Evolutionary conservation across 2,329 filamentous ascomycete species (phyloP).

Genomic region (Davidsoniella eucalypti): DNA sequence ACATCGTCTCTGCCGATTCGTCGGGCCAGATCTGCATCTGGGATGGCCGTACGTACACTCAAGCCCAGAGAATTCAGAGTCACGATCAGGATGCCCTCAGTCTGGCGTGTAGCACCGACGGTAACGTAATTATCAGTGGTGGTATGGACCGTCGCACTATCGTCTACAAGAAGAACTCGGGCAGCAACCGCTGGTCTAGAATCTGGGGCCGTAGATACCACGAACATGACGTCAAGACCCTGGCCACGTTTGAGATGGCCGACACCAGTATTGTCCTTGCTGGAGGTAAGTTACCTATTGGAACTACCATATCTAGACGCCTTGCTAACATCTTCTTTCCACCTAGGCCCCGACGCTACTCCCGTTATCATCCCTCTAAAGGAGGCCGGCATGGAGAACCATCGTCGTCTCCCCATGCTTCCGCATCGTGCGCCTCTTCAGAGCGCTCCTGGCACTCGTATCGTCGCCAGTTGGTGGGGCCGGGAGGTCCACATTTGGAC

Average conservation of each 20-base stretch:
- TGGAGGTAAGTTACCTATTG: conserved; percentile 46
- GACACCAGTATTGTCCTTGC: conserved; percentile 77
- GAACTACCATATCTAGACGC: background rate
- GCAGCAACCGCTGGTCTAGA: conserved; percentile 60
- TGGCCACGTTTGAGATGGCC: conserved; percentile 75
- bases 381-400: conserved; percentile 62
- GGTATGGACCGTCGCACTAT: conserved; percentile 84
- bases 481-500: conserved; percentile 73
- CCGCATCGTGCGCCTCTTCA: conserved; percentile 61
- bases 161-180: conserved; percentile 53
- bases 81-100: conserved; percentile 86
- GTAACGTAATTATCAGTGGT: conserved; percentile 68
- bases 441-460: conserved; percentile 54
- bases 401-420: conserved; percentile 65
- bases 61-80: conserved; percentile 68
- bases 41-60: conserved; percentile 82
- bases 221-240: conserved; percentile 84
- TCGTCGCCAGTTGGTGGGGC: conserved; percentile 87
- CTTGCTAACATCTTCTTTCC: conserved; percentile 18
- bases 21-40: conserved; percentile 87
- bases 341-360: conserved; percentile 62
- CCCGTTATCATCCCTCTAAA: conserved; percentile 65
- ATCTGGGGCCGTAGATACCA: conserved; percentile 78
- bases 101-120: conserved; percentile 66
- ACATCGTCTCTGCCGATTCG: conserved; percentile 89